Evolutionary conservation across 2,329 filamentous ascomycete genomes (phyloP).

Genomic region (Achaetomium macrosporum): DNA sequence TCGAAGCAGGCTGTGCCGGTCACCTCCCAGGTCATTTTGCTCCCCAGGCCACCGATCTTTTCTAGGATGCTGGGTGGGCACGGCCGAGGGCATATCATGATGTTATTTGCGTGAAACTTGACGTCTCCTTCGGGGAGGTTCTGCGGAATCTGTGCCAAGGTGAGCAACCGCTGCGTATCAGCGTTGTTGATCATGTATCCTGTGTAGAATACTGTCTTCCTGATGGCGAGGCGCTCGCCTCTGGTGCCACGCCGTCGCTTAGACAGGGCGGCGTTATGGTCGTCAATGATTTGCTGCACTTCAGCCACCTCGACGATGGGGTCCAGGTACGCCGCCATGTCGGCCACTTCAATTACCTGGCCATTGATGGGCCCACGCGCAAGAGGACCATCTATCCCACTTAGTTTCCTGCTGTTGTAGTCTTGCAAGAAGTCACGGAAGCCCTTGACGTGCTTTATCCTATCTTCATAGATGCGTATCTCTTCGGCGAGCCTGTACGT

Average conservation of each 20-base stretch:
- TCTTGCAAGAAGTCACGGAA: conserved; percentile 80
- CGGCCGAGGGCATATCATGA: conserved; percentile 78
- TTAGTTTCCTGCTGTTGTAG: conserved; percentile 57
- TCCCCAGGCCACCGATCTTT: conserved; percentile 81
- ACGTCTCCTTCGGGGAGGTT: conserved; percentile 63
- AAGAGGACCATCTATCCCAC: conserved; percentile 42
- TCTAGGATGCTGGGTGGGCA: conserved; percentile 67
- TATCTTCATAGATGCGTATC: conserved; percentile 68
- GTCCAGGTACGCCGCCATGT: conserved; percentile 66
- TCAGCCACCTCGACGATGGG: conserved; percentile 75
- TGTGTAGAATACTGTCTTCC: conserved; percentile 85
- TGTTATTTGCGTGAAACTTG: conserved; percentile 79
- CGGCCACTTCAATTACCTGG: conserved; percentile 82
- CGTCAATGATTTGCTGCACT: conserved; percentile 83
- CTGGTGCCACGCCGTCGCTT: conserved; percentile 32
- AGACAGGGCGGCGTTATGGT: conserved; percentile 63
- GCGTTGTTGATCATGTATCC: conserved; percentile 74
- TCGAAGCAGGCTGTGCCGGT: conserved; percentile 69
- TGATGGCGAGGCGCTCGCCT: conserved; percentile 58
- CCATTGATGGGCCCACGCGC: conserved; percentile 61
- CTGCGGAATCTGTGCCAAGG: conserved; percentile 59
- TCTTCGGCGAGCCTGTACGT: conserved; percentile 82
- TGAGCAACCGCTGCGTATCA: conserved; percentile 66
- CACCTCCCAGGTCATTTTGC: conserved; percentile 78
- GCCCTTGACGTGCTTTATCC: conserved; percentile 62